These are phyloP conservation scores for Umbilicaria muhlenbergii DNA, from an alignment of 495 filamentous ascomycete species.

Conservation along the genomic window DNA sequence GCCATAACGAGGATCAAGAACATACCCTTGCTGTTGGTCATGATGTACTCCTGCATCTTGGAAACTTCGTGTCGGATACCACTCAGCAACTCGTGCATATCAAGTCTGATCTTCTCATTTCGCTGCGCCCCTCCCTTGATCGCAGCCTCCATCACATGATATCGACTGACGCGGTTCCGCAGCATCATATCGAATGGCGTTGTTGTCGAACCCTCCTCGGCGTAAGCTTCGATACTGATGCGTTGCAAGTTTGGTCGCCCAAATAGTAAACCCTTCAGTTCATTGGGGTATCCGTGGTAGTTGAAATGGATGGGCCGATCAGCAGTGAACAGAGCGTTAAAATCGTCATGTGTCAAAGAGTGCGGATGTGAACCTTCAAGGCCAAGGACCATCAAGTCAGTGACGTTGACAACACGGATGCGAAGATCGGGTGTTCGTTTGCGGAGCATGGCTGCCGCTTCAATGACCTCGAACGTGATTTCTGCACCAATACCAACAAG, in stretches of 20 bases:
- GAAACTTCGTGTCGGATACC: conserved; percentile 34
- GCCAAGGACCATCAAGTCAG: conserved; percentile 52
- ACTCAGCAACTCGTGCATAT: conserved; percentile 28
- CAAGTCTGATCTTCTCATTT: conserved; percentile 34
- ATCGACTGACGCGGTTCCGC: conserved; percentile 44
- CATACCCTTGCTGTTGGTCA: conserved; percentile 33
- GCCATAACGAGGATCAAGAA: neutral
- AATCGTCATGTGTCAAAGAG: conserved; percentile 34
- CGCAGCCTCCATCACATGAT: conserved; percentile 44
- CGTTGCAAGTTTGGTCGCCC: conserved; percentile 34
- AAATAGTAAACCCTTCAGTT: conserved; percentile 49
- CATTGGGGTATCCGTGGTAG: conserved; percentile 53
- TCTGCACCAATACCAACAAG: conserved; percentile 58
- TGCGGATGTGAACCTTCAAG: conserved; percentile 48
- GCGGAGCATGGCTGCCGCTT: conserved; percentile 43
- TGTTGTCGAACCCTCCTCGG: conserved; percentile 56
- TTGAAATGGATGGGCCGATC: conserved; percentile 50
- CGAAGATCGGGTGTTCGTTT: conserved; percentile 35
- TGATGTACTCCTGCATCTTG: conserved; percentile 40
- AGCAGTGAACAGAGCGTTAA: conserved; percentile 43
- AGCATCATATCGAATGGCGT: conserved; percentile 68
- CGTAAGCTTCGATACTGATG: conserved; percentile 45
- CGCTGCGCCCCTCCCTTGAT: conserved; percentile 30
- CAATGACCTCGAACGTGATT: conserved; percentile 53
- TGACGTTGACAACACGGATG: conserved; percentile 58